These are phyloP conservation scores for Dendrobium nobile DNA, from an alignment of 106 monocot genomes.

Conservation along the genomic window DNA sequence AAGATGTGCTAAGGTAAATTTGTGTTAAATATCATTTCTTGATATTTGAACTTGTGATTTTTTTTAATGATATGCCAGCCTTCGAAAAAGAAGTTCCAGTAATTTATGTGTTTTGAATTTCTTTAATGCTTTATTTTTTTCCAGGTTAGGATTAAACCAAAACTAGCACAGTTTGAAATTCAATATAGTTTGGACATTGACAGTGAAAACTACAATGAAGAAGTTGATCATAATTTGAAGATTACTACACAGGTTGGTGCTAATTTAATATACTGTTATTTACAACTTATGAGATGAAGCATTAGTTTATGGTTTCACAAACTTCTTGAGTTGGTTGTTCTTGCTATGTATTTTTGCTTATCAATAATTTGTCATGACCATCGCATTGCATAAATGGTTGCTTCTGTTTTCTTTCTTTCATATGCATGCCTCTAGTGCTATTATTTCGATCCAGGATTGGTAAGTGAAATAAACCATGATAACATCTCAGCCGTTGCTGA, in stretches of 20 bases:
- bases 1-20: conserved; percentile 19
- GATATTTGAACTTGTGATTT: background rate
- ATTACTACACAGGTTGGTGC: conserved; percentile 15
- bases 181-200: conserved; percentile 22
- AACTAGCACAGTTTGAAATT: conserved; percentile 14
- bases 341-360: background rate
- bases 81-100: background rate
- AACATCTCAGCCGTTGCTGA: background rate
- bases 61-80: background rate
- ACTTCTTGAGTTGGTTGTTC: background rate
- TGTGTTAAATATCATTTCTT: background rate
- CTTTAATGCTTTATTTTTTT: conserved; percentile 3
- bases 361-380: background rate
- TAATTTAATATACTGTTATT: background rate
- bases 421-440: background rate
- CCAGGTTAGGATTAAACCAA: conserved; percentile 21
- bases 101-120: background rate
- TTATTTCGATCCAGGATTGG: background rate
- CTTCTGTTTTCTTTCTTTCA: background rate
- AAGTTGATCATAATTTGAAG: conserved; percentile 7
- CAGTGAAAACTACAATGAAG: conserved; percentile 13
- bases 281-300: conserved; percentile 2
- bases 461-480: background rate
- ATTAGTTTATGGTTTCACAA: background rate
- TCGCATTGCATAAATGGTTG: background rate